Evolutionary conservation across 495 filamentous ascomycete species (phyloP).

Genomic region (Penicillium goetzii): DNA sequence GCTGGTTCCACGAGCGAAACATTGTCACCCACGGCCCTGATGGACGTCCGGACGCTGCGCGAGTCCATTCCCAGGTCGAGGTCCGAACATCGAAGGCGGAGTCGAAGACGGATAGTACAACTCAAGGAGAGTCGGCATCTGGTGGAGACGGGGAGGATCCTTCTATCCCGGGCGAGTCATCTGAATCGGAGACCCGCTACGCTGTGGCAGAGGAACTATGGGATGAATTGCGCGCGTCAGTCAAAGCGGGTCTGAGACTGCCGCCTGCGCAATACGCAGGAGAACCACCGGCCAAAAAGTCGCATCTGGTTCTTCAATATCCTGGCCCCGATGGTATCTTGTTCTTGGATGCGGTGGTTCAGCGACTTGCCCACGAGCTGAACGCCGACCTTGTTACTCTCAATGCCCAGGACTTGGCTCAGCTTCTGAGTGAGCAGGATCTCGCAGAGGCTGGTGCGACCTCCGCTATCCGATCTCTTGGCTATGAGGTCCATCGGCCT

Average conservation of each 20-base stretch:
- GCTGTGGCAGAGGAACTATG: constrained; percentile 42
- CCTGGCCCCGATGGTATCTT: constrained; percentile 60
- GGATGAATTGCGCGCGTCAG: constrained; percentile 46
- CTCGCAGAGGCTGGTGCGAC: constrained; percentile 43
- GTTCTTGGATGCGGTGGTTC: constrained; percentile 62
- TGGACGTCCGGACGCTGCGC: constrained; percentile 1
- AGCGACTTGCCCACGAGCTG: constrained; percentile 59
- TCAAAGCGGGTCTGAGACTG: constrained; percentile 45
- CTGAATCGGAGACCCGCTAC: constrained; percentile 36
- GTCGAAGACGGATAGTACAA: constrained; percentile 15
- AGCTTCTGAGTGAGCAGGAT: constrained; percentile 76
- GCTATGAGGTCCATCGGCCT: constrained; percentile 63
- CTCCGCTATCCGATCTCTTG: constrained; percentile 58
- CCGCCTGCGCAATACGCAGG: constrained; percentile 48
- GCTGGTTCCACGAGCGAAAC: constrained; percentile 48
- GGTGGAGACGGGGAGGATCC: constrained; percentile 33
- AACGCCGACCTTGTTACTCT: constrained; percentile 78
- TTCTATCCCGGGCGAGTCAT: constrained; percentile 17
- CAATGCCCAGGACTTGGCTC: constrained; percentile 77
- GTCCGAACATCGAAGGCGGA: constrained; percentile 26
- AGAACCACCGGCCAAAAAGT: constrained; percentile 58
- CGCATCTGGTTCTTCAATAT: constrained; percentile 68
- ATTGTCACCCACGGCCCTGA: constrained; percentile 28
- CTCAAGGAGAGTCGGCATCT: constrained; percentile 16
- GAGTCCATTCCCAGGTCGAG: constrained; percentile 33